Evolutionary conservation across 2,329 filamentous ascomycete species (phyloP), one percentile per base, ranked within the genome.

Genomic region (Endothia cerciana): DNA sequence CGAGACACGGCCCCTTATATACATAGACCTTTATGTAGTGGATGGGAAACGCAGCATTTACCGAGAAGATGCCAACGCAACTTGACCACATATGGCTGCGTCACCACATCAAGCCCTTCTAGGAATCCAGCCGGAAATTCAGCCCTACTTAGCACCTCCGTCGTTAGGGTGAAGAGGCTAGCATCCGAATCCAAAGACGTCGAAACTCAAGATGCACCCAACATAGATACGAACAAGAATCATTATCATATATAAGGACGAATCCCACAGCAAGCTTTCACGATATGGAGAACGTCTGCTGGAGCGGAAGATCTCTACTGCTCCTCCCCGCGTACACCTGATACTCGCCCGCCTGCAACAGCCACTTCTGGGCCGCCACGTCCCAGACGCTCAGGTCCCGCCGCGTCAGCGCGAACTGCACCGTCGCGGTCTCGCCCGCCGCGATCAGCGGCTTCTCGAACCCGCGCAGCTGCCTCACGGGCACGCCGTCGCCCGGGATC

Each of bases 311-410:
- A 43, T 80, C 73, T 36, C 80, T 74, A 69, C 82, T 84, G 69
- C 81, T 85, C 2, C 76, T 76, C 0, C 83, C 84, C 3, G 85
- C 78, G 65, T 73, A 80, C 10, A 86, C 65, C 3, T 66, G 68
- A 65, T 84, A 85, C 15, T 74, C 72, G 0, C 83, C 83, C 25
- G 72, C 76, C 58, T 77, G 78, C 63, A 88, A 70, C 53, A 79
- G 78, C 89, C 89, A 91, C 71, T 85, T 83, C 76, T 91, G 87
- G 25, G 79, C 80, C 1, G 74, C 77, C 4, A 84, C 81, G 72
- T 91, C 86, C 89, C 89, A 91, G 36, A 87, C 80, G 74, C 88
- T 90, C 59, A 91, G 72, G 71, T 91, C 89, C 65, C 88, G 82
- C 47, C 89, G 80, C 22, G 82, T 89, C 49, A 91, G 72, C 25